Evolutionary conservation across 2,329 filamentous ascomycete genomes (phyloP), one percentile per base, ranked within the genome.

Genomic region (Juglanconis oblonga): DNA sequence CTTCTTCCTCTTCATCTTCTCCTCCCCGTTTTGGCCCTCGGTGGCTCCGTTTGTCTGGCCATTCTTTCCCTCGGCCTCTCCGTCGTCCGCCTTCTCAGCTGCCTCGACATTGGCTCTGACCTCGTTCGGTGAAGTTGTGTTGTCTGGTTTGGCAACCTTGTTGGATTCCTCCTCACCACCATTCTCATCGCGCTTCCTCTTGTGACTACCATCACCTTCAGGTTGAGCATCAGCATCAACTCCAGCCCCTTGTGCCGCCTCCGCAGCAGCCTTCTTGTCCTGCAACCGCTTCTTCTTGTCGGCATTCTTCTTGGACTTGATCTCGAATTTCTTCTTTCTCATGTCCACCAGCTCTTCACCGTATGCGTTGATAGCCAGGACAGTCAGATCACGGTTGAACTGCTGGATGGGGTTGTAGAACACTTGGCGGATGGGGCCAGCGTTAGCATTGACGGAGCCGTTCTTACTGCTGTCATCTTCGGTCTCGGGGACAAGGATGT

Each of bases 361-460:
- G 72, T 94, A 97, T 0, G 90, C 90, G 70, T 91, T 91, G 73
- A 99, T 97, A 1, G 92, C 92, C 13, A 99, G 82, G 32, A 97
- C 91, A 62, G 92, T 97, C 65, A 99, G 76, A 72, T 99, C 95
- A 51, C 96, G 89, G 75, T 99, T 99, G 81, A 98, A 99, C 72
- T 99, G 95, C 72, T 99, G 95, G 57, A 99, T 97, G 0, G 95
- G 94, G 68, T 99, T 99, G 82, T 99, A 99, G 71, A 99, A 99
- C 58, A 99, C 96, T 68, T 94, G 89, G 67, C 87, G 84, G 44
- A 86, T 80, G 67, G 86, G 81, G 55, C 87, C 83, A 61, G 82
- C 78, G 68, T 85, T 83, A 59, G 79, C 74, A 6, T 72, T 59
- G 29, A 48, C 40, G 8, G 11, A 11, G 9, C 72, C 59, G 75